Percentiles rank a stretch among this genome's conserved stretches.
Evolutionary conservation across 2,329 filamentous ascomycete genomes (phyloP).

Genomic region (Harringtonia lauricola): DNA sequence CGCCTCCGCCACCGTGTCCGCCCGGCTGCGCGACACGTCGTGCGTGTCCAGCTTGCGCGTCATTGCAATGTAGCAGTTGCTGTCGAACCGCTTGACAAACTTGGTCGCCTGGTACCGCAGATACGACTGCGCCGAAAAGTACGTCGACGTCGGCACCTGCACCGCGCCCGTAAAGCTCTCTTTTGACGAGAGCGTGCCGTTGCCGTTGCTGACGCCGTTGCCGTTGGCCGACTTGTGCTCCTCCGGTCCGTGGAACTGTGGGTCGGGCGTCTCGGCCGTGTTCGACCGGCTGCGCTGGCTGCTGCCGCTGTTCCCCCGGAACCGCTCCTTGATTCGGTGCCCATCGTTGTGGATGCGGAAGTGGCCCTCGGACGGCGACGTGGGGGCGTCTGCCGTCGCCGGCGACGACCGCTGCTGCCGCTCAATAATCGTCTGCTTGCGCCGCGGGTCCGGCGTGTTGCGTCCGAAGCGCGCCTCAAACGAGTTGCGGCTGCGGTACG

Average conservation of each 20-base stretch:
- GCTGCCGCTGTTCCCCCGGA: constrained; percentile 20
- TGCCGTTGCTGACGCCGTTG: constrained; percentile 6
- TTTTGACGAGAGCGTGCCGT: constrained; percentile 22
- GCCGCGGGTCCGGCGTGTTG: constrained; percentile 79
- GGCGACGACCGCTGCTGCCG: constrained; percentile 42
- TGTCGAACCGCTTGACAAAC: constrained; percentile 94
- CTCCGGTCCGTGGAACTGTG: constrained; percentile 14
- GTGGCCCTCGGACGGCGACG: constrained; percentile 53
- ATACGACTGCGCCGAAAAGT: constrained; percentile 97
- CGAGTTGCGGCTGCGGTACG: constrained; percentile 91
- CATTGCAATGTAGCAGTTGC: constrained; percentile 98
- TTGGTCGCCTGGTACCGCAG: constrained; percentile 93
- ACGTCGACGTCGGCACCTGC: constrained; percentile 55
- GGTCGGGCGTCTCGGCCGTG: constrained; percentile 11
- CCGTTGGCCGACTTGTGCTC: constrained; percentile 1
- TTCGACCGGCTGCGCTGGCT: neutral
- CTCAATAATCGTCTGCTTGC: constrained; percentile 72
- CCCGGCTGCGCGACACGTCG: constrained; percentile 74
- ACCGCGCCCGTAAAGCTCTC: constrained; percentile 40
- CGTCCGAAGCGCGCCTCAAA: constrained; percentile 93
- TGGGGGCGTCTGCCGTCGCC: neutral
- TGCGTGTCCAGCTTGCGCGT: constrained; percentile 97
- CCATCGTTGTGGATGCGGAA: constrained; percentile 79
- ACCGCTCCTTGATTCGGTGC: constrained; percentile 51
- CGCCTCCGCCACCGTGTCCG: constrained; percentile 58